A percentile compares a stretch with the other conserved stretches of the same genome.
These are phyloP conservation scores for Clarireedia paspali DNA, from an alignment of 2,329 filamentous ascomycete species.

Conservation along the genomic window DNA sequence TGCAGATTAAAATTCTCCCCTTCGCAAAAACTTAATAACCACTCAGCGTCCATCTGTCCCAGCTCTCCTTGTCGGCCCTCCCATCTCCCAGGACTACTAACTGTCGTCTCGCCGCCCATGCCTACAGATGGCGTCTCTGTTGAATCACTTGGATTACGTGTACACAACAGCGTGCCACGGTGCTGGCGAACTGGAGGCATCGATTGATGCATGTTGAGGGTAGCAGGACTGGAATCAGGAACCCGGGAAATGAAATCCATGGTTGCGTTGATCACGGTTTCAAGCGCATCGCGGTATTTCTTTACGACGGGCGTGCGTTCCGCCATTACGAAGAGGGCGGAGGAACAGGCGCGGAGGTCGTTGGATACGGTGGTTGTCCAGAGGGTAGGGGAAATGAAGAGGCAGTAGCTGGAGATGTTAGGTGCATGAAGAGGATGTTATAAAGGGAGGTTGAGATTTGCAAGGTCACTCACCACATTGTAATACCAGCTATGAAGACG, in stretches of 20 bases:
- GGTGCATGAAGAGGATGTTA: background rate
- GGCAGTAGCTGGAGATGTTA: constrained; percentile 16
- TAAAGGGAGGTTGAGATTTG: background rate
- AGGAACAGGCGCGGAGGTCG: constrained; percentile 33
- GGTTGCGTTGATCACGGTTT: constrained; percentile 34
- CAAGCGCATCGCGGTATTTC: constrained; percentile 36
- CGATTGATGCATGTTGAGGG: no score
- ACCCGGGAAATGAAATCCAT: constrained; percentile 30
- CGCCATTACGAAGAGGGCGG: constrained; percentile 39
- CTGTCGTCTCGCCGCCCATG: constrained; percentile 1
- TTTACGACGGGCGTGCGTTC: constrained; percentile 37
- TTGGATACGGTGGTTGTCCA: constrained; percentile 25
- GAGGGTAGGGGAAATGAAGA: constrained; percentile 21
- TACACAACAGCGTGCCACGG: no score
- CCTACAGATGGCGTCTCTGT: background rate
- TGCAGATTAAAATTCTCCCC: constrained; percentile 18
- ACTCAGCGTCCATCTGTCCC: constrained; percentile 24
- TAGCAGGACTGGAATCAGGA: background rate
- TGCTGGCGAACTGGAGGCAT: no score
- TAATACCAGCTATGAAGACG: constrained; percentile 36
- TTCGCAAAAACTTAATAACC: constrained; percentile 20
- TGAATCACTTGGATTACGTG: background rate
- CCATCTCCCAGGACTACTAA: constrained; percentile 14
- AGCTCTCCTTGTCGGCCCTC: constrained; percentile 21
- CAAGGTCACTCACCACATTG: constrained; percentile 23